These are phyloP conservation scores for Rhodofomes roseus DNA, from an alignment of 1,284 basidiomycete genomes.

Conservation along the genomic window DNA sequence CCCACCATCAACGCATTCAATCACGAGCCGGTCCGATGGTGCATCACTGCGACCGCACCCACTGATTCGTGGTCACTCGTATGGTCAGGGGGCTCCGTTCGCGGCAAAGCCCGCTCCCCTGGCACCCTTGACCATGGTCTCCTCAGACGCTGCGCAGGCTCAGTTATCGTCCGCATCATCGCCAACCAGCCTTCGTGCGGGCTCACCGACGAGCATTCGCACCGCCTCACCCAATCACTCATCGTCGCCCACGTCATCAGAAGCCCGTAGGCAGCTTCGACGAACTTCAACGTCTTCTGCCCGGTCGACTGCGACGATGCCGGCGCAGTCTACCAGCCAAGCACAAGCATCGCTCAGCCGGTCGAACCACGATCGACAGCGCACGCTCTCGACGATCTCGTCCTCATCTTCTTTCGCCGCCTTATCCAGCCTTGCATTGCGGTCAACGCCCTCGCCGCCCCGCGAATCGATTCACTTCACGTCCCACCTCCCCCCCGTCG, in stretches of 20 bases:
- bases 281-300: constrained; percentile 66
- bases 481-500: constrained; percentile 52
- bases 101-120: constrained; percentile 50
- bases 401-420: constrained; percentile 58
- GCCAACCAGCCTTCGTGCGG: constrained; percentile 23
- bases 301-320: constrained; percentile 59
- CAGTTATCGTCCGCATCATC: constrained; percentile 40
- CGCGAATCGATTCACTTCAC: constrained; percentile 40
- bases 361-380: constrained; percentile 47
- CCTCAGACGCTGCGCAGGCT: constrained; percentile 45
- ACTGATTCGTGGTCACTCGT: constrained; percentile 69
- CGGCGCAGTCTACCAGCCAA: constrained; percentile 34
- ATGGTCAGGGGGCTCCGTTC: constrained; percentile 36
- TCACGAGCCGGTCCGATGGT: constrained; percentile 34
- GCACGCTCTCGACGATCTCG: constrained; percentile 66
- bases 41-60: constrained; percentile 61
- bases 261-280: constrained; percentile 33
- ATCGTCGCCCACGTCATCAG: constrained; percentile 26
- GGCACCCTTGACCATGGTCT: constrained; percentile 56
- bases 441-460: constrained; percentile 48
- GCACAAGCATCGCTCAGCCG: constrained; percentile 28
- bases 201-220: constrained; percentile 31
- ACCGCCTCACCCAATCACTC: constrained; percentile 29
- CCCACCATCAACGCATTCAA: constrained; percentile 60
- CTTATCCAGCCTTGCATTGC: constrained; percentile 57